These are phyloP conservation scores for Begonia peltatifolia DNA, from an alignment of 306 rosid species.

Conservation along the genomic window DNA sequence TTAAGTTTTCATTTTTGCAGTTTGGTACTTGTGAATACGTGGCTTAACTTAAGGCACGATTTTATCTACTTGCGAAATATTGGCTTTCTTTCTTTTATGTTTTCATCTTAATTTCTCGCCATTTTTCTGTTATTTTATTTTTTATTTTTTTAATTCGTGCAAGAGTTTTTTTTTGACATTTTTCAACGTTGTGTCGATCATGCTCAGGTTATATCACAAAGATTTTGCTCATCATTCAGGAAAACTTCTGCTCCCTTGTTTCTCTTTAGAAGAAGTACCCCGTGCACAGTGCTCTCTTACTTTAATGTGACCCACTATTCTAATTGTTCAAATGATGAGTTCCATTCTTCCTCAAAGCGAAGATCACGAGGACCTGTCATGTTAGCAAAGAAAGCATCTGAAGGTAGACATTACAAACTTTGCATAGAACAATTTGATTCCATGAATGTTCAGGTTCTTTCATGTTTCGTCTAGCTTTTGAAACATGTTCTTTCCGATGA, in stretches of 20 bases:
- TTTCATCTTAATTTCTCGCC: neutral
- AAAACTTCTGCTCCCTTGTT: slow-evolving; percentile 31
- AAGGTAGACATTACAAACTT: slow-evolving; percentile 29
- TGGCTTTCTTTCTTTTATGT: neutral
- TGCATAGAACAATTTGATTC: too few species aligned
- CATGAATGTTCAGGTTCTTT: too few species aligned
- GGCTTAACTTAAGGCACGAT: neutral
- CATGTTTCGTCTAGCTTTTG: too few species aligned
- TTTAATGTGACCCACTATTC: slow-evolving; percentile 24
- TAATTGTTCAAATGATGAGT: slow-evolving; percentile 29
- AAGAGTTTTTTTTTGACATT: neutral
- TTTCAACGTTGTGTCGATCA: neutral
- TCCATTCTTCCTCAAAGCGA: slow-evolving; percentile 52
- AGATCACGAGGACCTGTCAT: slow-evolving; percentile 82
- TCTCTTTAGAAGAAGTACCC: slow-evolving; percentile 32
- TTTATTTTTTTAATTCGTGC: neutral
- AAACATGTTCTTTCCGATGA: too few species aligned
- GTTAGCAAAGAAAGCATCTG: slow-evolving; percentile 74
- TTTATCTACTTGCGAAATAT: neutral
- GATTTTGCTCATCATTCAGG: slow-evolving; percentile 37
- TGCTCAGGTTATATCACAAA: slow-evolving; percentile 46
- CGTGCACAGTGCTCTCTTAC: slow-evolving; percentile 26
- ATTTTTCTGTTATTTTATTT: neutral
- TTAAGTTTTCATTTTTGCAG: neutral
- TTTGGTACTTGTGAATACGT: neutral